Base-by-base conservation (phyloP, 2,329 filamentous ascomycete genomes). In the Pseudogymnoascus sp. region DNA sequence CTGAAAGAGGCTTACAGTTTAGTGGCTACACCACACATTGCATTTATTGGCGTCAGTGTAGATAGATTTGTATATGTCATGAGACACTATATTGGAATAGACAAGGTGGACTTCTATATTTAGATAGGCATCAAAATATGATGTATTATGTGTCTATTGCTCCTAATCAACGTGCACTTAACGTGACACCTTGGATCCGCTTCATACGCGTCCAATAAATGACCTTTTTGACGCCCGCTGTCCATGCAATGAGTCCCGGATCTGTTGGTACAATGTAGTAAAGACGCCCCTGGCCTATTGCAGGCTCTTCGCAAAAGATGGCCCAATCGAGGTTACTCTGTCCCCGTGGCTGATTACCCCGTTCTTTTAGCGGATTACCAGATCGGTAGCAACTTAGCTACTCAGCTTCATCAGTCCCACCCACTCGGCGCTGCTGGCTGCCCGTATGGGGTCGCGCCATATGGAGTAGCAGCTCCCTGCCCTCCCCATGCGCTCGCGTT, bases 401-500 rank as follows among this genome's bases (percentile, higher is more conserved):
- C 29, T 56, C n/a, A 56, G 19, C 50, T 16, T 56, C 19, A 29
- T 63, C 65, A 70, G 59, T 66, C 64, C 71, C 70, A 73, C 38
- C 69, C 71, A 56, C 67, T 69, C 10, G 6, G 62, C 62, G 42
- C 50, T 21, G 68, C 68, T 62, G 68, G 71, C 64, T 77, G 76
- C n/a, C 84, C 85, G 70, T 87, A 87, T 8, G 85, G 83, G 10
- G 84, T 86, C 29, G 82, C 82, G 42, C 83, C 83, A 69, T 82
- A 86, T 5, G 82, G 82, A 21, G 83, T 85, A 62, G 80, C 76
- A 19, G 76, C 78, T 7, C 78, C 82, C 60, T 74, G 81, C 37
- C 80, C 84, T 16, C 88, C 88, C 84, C 89, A 93, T 16, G 84
- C 79, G 71, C 83, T 88, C 65, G 82, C 79, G 61, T 77, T 81